These are phyloP conservation scores for Oryza coarctata DNA, from an alignment of 176 grass and related monocot genomes.

Conservation along the genomic window DNA sequence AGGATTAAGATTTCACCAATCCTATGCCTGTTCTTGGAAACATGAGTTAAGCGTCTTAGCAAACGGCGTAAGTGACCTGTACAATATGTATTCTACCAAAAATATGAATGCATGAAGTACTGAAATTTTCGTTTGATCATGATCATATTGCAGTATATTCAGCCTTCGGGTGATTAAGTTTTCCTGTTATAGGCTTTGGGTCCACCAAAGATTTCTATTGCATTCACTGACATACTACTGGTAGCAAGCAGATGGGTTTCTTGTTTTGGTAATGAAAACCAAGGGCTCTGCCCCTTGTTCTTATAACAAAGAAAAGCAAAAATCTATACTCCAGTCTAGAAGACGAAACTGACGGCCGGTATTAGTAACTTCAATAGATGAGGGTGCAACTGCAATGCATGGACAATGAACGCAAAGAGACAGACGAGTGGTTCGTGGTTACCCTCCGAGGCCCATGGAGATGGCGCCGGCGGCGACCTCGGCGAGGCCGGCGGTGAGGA, in stretches of 20 bases:
- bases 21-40: no score
- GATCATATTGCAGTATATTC: no score
- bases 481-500: conserved; percentile 75
- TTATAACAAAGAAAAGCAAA: neutral
- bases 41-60: no score
- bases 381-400: neutral
- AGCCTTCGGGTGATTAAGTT: no score
- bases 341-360: neutral
- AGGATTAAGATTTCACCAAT: neutral
- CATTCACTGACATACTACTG: neutral
- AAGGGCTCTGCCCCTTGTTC: neutral
- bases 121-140: no score
- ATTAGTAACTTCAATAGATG: neutral
- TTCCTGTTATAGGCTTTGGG: no score
- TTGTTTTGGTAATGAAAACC: neutral
- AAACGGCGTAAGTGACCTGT: no score
- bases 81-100: no score
- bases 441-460: conserved; percentile 98
- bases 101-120: no score
- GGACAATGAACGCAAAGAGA: neutral
- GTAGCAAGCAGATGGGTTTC: neutral
- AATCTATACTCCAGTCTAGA: neutral
- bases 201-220: neutral
- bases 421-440: neutral
- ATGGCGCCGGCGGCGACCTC: conserved; percentile 89